These are phyloP conservation scores for Aspergillus wentii DNA, from an alignment of 495 filamentous ascomycete species.

Conservation along the genomic window DNA sequence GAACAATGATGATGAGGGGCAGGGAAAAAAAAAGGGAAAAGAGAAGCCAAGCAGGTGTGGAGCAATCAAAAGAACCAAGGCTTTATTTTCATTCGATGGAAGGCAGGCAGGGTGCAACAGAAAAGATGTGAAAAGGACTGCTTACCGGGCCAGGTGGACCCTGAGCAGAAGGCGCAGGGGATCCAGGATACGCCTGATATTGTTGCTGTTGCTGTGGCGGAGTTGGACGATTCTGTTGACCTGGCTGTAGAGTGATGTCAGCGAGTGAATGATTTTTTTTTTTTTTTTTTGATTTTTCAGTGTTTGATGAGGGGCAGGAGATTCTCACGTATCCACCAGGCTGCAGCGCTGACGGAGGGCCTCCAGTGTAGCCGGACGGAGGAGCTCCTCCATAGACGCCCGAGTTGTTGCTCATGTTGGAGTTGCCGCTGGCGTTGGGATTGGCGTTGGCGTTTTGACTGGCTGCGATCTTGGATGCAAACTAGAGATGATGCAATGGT, in stretches of 20 bases:
- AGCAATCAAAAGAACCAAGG: too few species aligned
- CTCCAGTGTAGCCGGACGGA: constrained; percentile 39
- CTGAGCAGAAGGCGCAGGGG: constrained; percentile 26
- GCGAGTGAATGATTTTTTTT: too few species aligned
- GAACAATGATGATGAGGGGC: constrained; percentile 6
- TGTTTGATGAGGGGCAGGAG: constrained; percentile 6
- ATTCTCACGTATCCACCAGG: constrained; percentile 39
- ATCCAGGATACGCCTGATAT: constrained; percentile 41
- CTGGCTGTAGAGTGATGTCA: too few species aligned
- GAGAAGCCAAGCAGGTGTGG: constrained; percentile 2
- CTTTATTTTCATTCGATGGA: constrained; percentile 8
- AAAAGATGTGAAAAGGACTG: constrained; percentile 11
- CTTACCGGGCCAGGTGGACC: constrained; percentile 45
- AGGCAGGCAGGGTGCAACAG: constrained; percentile 10
- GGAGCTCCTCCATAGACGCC: constrained; percentile 34
- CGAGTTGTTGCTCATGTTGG: constrained; percentile 15
- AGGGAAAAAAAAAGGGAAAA: constrained; percentile 4
- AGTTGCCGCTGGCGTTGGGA: too few species aligned
- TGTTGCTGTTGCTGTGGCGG: constrained; percentile 10
- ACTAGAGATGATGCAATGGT: constrained; percentile 23
- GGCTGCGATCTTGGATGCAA: constrained; percentile 42
- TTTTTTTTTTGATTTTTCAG: too few species aligned
- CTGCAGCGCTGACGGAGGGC: constrained; percentile 33
- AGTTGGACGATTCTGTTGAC: too few species aligned
- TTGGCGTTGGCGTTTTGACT: constrained; percentile 27